Evolutionary conservation across 257 asterid species (phyloP), one percentile per base, ranked within the genome.

Genomic region (Mitragyna speciosa): DNA sequence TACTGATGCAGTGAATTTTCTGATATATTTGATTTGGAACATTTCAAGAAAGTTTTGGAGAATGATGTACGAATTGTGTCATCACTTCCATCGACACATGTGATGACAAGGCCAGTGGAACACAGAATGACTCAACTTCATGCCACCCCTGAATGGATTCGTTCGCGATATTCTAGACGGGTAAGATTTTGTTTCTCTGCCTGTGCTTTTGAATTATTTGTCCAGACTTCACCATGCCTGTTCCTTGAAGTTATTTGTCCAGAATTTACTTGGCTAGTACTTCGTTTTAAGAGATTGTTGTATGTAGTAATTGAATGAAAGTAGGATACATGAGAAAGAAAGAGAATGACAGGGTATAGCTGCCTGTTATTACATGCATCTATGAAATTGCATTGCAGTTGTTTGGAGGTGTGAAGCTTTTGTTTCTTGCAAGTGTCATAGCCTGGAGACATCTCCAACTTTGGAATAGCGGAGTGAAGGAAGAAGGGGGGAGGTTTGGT

Each of bases 1-100:
- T 76, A n/a, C 84, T 79, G 67, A 36, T 87, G 92, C 99, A 95
- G 99, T 89, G 99, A 95, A 76, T 95, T 95, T 82, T 86, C 96
- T 56, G 99, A 95, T 75, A 92, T 95, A 81, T 95, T 95, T 82
- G 98, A 95, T 81, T 82, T 95, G 91, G 97, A 93, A 7, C 95
- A 93, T 78, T 95, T 95, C 94, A 95, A 95, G 85, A 87, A 84
- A 73, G 92, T 87, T 28, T 73, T 95, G 86, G 97, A 87, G 33
- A 75, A 91, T 56, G 99, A 95, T 86, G 99, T 95, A 10, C 76
- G 93, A 31, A 87, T 93, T 81, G 92, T 95, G n/a, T 93, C 96
- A 45, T 92, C 98, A 22, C 92, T 95, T 41, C 99, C 99, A 19
- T 95, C 99, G 2, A 95, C 98, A 0, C 98, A 92, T 82, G 81